A percentile compares a stretch with the other conserved stretches of the same genome.
phyloP scores from a whole-genome alignment of 2,329 filamentous ascomycete species.

The Xylaria sp. region DNA sequence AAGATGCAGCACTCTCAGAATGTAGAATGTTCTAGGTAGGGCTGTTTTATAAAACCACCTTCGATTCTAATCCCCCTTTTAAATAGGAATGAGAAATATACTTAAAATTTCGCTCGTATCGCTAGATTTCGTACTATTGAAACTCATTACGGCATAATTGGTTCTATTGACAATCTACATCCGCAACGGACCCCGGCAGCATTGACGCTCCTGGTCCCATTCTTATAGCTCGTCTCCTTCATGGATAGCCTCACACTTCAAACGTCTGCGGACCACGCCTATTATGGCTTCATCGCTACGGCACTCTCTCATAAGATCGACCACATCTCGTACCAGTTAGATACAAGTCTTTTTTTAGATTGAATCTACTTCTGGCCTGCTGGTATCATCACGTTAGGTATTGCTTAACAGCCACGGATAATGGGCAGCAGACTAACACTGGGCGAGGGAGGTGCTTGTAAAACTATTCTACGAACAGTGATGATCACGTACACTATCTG shows the following conservation, averaged over 20 bases:
- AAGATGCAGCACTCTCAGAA: background rate
- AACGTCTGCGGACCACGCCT: background rate
- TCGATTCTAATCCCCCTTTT: constrained; percentile 14
- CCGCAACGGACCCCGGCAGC: background rate
- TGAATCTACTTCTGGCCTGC: background rate
- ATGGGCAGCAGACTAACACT: background rate
- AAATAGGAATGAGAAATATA: background rate
- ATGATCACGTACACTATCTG: background rate
- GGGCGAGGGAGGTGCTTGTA: background rate
- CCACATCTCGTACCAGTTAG: background rate
- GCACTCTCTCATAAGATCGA: background rate
- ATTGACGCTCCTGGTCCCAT: background rate
- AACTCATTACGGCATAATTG: background rate
- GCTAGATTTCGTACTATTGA: background rate
- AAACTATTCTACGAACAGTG: background rate
- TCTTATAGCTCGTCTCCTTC: background rate
- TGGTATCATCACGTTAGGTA: background rate
- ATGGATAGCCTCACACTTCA: background rate
- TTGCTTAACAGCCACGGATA: background rate
- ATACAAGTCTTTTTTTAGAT: background rate
- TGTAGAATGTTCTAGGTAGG: constrained; percentile 14
- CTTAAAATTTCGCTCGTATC: background rate
- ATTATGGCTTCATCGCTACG: background rate
- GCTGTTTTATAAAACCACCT: constrained; percentile 3
- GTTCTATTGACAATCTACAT: background rate